Base-by-base conservation (phyloP, 2,329 filamentous ascomycete genomes). In the Madurella mycetomatis region DNA sequence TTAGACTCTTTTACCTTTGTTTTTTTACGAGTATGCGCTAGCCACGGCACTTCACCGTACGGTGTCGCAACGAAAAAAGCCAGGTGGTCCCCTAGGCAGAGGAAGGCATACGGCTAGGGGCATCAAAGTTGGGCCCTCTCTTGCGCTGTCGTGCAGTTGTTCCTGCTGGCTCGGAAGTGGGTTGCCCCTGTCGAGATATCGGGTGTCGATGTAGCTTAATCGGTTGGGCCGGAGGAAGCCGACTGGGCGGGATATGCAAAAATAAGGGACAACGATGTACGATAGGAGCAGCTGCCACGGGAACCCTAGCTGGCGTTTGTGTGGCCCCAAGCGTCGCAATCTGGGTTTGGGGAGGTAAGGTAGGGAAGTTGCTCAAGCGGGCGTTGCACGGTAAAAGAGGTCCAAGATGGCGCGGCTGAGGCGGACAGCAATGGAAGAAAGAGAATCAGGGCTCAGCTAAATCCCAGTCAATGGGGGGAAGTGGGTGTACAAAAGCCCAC, bases 71-170 rank as follows among this genome's bases (percentile, higher is more conserved):
- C 37, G 11, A 53, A 16, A 41, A 47, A 19, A 41, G 15, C 32
- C 49, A 49, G 53, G 44, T 34, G 48, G 49, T 51, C 49, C 49
- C 39, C 49, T 44, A 40, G 19, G 47, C 31, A 34, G n/a, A 18
- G 25, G 25, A 25, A 46, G 44, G 46, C 44, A 46, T 53, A 55
- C 55, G 53, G 51, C 53, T 7, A 60, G 48, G 58, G 44, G 48
- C 43, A 47, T 56, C 48, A 34, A 52, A 41, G 47, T 45, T 9
- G 41, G 49, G 15, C 43, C 39, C 47, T 25, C 40, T 12, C n/a
- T 47, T 54, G 46, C 42, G 39, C 17, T 57, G 46, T 47, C 11
- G 47, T 52, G 45, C 17, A 40, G 17, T 25, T 25, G 25, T 25
- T 25, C 25, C 25, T 25, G 25, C 25, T 25, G 3, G 25, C 25